Evolutionary conservation across 352 stramenopile species (phyloP).

Genomic region (Pythium dissimile): DNA sequence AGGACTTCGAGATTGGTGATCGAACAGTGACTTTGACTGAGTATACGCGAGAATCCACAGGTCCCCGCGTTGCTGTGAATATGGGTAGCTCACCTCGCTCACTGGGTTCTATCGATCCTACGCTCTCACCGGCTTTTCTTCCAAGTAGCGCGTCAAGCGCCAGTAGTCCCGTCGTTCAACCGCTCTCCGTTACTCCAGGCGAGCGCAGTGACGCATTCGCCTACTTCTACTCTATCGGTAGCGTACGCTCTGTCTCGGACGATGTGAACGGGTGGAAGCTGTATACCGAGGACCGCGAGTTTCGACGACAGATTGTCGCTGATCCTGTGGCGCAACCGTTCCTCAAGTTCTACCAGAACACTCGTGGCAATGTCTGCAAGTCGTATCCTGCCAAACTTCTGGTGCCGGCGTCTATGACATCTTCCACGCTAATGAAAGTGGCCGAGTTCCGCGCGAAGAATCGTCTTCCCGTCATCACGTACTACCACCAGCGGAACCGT

Average conservation of each 20-base stretch:
- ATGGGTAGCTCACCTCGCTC: background rate
- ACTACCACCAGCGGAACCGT: slow-evolving; percentile 70
- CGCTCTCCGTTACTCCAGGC: background rate
- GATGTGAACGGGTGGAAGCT: slow-evolving; percentile 76
- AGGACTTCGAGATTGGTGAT: slow-evolving; percentile 9
- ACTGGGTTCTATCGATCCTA: background rate
- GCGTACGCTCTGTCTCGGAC: slow-evolving; percentile 18
- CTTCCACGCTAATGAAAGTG: slow-evolving; percentile 59
- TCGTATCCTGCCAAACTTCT: slow-evolving; percentile 83
- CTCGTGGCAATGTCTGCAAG: slow-evolving; percentile 72
- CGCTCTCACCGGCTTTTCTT: slow-evolving; percentile 18
- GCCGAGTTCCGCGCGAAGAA: slow-evolving; percentile 85
- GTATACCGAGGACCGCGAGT: slow-evolving; percentile 70
- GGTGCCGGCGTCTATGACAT: slow-evolving; percentile 67
- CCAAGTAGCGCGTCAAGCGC: slow-evolving; percentile 17
- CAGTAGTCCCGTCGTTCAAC: slow-evolving; percentile 13
- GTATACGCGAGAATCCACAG: background rate
- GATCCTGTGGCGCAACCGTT: slow-evolving; percentile 61
- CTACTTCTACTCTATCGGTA: slow-evolving; percentile 52
- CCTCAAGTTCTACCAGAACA: slow-evolving; percentile 82
- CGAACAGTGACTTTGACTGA: slow-evolving; percentile 2
- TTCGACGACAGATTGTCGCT: slow-evolving; percentile 70
- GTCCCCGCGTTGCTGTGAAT: background rate
- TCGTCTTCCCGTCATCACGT: slow-evolving; percentile 84
- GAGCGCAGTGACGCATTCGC: slow-evolving; percentile 69